A percentile compares a stretch with the other conserved stretches of the same genome.
These are phyloP conservation scores for Didymella glomerata DNA, from an alignment of 2,329 filamentous ascomycete species.

Conservation along the genomic window DNA sequence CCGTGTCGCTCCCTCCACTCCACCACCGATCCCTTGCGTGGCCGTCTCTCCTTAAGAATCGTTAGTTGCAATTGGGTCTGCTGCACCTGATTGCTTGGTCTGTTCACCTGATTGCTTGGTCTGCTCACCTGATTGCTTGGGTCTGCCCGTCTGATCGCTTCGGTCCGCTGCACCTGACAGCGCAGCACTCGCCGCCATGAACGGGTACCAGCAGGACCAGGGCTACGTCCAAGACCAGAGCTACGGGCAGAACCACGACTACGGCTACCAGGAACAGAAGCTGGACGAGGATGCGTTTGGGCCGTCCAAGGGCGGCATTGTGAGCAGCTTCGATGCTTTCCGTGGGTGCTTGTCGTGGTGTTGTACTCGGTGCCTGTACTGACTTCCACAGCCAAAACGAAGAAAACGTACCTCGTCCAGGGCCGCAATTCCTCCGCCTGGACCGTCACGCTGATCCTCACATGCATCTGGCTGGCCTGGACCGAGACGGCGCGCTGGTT, in stretches of 20 bases:
- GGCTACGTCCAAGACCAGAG: neutral
- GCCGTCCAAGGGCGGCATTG: constrained; percentile 66
- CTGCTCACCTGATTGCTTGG: too few species aligned
- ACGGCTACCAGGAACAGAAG: constrained; percentile 56
- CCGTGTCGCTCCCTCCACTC: constrained; percentile 17
- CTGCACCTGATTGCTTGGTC: constrained; percentile 33
- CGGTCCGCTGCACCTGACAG: constrained; percentile 38
- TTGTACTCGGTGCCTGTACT: constrained; percentile 7
- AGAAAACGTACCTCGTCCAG: constrained; percentile 86
- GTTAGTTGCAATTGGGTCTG: constrained; percentile 39
- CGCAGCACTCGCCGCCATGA: constrained; percentile 73
- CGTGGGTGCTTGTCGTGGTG: constrained; percentile 66
- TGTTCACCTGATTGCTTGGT: too few species aligned
- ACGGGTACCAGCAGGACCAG: constrained; percentile 67
- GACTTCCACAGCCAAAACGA: constrained; percentile 79
- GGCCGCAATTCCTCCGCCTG: constrained; percentile 91
- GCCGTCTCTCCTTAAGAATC: constrained; percentile 15
- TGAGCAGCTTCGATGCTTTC: constrained; percentile 93
- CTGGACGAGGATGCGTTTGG: constrained; percentile 84
- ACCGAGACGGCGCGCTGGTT: constrained; percentile 85
- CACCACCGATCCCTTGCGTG: constrained; percentile 21
- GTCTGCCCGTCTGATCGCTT: too few species aligned
- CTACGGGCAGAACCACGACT: neutral
- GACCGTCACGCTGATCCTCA: constrained; percentile 81
- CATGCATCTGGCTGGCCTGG: constrained; percentile 78